These are phyloP conservation scores for Cladosporium oxysporum DNA, from an alignment of 2,329 filamentous ascomycete genomes.

Conservation along the genomic window DNA sequence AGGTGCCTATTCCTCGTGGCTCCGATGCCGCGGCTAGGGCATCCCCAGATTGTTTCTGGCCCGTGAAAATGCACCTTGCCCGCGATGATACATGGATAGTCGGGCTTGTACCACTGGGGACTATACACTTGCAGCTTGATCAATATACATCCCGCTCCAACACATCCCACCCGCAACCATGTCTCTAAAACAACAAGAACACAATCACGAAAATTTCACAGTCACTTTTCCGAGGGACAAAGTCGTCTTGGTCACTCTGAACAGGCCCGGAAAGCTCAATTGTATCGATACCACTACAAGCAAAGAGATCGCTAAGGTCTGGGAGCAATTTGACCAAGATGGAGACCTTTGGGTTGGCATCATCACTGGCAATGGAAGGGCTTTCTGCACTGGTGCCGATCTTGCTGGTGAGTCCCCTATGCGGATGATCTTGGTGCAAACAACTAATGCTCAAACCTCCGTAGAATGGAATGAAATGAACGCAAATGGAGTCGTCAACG, in stretches of 20 bases:
- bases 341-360: slow-evolving; percentile 34
- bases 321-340: slow-evolving; percentile 54
- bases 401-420: slow-evolving; percentile 48
- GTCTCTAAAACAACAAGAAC: not conserved
- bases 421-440: too few species aligned
- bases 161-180: not conserved
- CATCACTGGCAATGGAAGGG: slow-evolving; percentile 54
- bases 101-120: not conserved
- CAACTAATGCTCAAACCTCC: too few species aligned
- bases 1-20: slow-evolving; percentile 6
- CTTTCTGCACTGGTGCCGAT: slow-evolving; percentile 59
- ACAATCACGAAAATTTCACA: slow-evolving; percentile 4
- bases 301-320: slow-evolving; percentile 51
- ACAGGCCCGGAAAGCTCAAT: slow-evolving; percentile 23
- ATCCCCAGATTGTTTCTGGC: not conserved
- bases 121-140: not conserved
- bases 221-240: slow-evolving; percentile 11
- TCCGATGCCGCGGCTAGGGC: slow-evolving; percentile 18
- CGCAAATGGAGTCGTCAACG: slow-evolving; percentile 27
- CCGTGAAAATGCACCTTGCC: not conserved
- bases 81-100: not conserved
- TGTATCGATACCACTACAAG: slow-evolving; percentile 37
- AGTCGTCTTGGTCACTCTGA: slow-evolving; percentile 22
- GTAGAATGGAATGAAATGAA: slow-evolving; percentile 34
- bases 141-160: not conserved